Base-by-base conservation (phyloP, 805 yeast species). In the Kodamaea kakaduensis region DNA sequence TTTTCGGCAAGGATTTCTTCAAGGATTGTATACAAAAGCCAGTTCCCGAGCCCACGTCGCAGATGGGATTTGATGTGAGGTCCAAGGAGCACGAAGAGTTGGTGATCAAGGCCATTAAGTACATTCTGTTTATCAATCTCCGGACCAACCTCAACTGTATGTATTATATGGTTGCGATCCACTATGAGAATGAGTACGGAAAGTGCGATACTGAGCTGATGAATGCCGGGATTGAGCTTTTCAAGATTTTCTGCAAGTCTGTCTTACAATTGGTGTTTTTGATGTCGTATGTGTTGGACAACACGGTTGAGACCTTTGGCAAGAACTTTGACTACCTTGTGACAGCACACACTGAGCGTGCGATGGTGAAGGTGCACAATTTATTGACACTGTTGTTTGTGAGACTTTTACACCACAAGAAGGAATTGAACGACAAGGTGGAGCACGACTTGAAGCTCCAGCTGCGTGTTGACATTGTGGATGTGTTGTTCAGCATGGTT, bases 1-100 rank as follows among this genome's bases (percentile, higher is more conserved):
- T 52, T 24, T 67, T 65, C 44, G 71, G 71, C 3, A 61, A 59
- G 32, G 70, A 67, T 40, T 67, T 64, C 38, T 67, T 67, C 48
- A 52, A 56, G 25, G 69, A 61, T 27, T 52, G 48, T 25, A 55
- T 67, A 20, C 60, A 69, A 40, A 51, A 50, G 16, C 63, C 68
- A 4, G 58, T 60, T 21, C 46, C 37, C 25, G 42, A 29, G 8
- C 51, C 36, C 4, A 22, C 29, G 9, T 22, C 37, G 10, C 30
- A 33, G n/a, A 38, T 36, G 8, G 47, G 46, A 8, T 45, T 46
- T 29, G 52, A 42, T 5, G 38, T 42, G 5, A 39, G 36, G n/a
- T 47, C 52, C 27, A 24, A 14, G 10, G 59, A 55, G 29, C 59
- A 56, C 40, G 59, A 61, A 25, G 51, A 51, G 14, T 39, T 55